A percentile compares a stretch with the other conserved stretches of the same genome.
Conservation (phyloP, 73 alveolate genomes). For the Strombidium stylifer region DNA sequence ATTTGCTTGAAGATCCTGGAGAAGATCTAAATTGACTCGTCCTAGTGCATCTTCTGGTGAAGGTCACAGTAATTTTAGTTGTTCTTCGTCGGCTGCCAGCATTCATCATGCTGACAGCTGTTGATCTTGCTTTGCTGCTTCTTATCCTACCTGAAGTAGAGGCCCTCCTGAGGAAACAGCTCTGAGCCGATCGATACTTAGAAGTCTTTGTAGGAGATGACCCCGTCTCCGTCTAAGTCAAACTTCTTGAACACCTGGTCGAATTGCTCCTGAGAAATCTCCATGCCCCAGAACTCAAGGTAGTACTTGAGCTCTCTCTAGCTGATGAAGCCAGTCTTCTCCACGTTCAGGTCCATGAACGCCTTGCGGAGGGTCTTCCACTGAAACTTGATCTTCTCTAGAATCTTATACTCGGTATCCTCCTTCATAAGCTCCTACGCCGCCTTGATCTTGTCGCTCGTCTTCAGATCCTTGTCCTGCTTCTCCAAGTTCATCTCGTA, state of each 20-base stretch:
- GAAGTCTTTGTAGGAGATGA: conserved; percentile 50
- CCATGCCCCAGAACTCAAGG: conserved; percentile 55
- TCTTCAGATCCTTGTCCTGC: neutral
- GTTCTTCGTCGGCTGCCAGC: conserved; percentile 21
- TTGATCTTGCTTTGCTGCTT: neutral
- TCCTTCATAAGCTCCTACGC: conserved; percentile 4
- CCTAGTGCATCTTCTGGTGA: conserved; percentile 19
- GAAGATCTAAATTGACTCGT: conserved; percentile 2
- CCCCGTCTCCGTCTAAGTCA: conserved; percentile 58
- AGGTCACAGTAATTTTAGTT: conserved; percentile 1
- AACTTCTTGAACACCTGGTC: conserved; percentile 27
- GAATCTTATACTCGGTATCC: conserved; percentile 23
- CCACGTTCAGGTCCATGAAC: conserved; percentile 47
- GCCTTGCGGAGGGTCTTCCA: conserved; percentile 59
- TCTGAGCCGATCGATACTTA: conserved; percentile 49
- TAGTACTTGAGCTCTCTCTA: conserved; percentile 38
- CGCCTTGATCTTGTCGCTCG: neutral
- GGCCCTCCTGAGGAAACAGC: conserved; percentile 52
- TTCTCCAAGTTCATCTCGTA: conserved; percentile 9
- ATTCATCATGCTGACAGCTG: conserved; percentile 20
- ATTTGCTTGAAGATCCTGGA: neutral
- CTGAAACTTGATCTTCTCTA: conserved; percentile 41
- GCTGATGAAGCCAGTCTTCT: conserved; percentile 37
- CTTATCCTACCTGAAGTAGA: conserved; percentile 55
- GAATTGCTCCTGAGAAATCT: conserved; percentile 32